phyloP scores from a whole-genome alignment of 352 stramenopile species.

The Phytopythium aichiense region DNA sequence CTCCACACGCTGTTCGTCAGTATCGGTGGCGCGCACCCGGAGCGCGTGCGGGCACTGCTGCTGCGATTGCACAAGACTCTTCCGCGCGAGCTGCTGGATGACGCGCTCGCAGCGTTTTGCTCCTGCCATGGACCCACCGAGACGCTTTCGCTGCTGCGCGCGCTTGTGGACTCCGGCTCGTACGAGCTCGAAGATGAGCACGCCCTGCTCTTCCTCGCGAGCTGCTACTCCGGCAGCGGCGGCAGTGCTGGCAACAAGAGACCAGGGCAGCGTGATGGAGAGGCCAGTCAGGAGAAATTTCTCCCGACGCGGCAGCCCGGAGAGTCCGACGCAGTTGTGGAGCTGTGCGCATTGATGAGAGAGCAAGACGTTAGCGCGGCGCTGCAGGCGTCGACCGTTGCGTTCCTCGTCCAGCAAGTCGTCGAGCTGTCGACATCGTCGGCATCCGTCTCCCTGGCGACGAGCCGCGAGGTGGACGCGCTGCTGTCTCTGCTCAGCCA shows the following conservation, averaged over 20 bases:
- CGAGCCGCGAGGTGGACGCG: constrained; percentile 26
- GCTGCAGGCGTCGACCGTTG: constrained; percentile 32
- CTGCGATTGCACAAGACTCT: constrained; percentile 34
- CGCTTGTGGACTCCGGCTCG: constrained; percentile 23
- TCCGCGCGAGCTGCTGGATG: constrained; percentile 31
- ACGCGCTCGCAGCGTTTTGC: constrained; percentile 56
- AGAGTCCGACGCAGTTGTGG: constrained; percentile 4
- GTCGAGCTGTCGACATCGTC: constrained; percentile 33
- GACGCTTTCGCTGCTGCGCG: constrained; percentile 33
- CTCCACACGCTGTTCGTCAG: constrained; percentile 50
- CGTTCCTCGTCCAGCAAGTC: constrained; percentile 47
- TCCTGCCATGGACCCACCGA: constrained; percentile 28
- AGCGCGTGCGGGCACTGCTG: constrained; percentile 39
- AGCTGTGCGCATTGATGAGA: constrained; percentile 19
- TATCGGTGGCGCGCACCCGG: constrained; percentile 22
- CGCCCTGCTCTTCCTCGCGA: constrained; percentile 59
- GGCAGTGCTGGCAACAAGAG: background rate
- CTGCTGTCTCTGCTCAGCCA: constrained; percentile 36
- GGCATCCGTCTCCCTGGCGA: constrained; percentile 14
- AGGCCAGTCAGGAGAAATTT: background rate
- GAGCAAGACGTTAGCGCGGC: constrained; percentile 18
- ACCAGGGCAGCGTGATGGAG: background rate
- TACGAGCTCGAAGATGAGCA: constrained; percentile 47
- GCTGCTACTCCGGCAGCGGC: constrained; percentile 16
- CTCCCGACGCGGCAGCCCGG: background rate